phyloP scores from a whole-genome alignment of 495 filamentous ascomycete genomes.

The Hypomontagnella monticulosa region DNA sequence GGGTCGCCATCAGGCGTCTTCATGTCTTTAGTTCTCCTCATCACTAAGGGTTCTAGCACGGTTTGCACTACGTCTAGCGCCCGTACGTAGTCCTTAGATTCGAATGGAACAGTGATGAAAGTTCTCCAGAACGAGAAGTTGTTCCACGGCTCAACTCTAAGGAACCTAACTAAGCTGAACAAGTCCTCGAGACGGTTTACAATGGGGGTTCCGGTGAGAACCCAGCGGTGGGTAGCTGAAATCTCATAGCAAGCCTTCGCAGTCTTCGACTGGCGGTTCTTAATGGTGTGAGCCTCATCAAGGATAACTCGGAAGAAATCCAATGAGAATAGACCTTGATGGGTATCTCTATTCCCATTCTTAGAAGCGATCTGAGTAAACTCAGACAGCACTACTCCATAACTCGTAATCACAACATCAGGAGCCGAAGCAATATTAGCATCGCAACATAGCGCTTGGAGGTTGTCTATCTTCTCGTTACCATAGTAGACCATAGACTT shows the following conservation, averaged over 20 bases:
- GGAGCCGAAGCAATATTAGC: slow-evolving; percentile 79
- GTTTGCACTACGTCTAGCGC: slow-evolving; percentile 97
- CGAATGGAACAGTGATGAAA: slow-evolving; percentile 96
- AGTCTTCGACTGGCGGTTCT: slow-evolving; percentile 89
- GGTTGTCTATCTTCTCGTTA: slow-evolving; percentile 76
- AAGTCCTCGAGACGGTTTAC: slow-evolving; percentile 96
- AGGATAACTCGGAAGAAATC: slow-evolving; percentile 95
- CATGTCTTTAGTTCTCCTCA: slow-evolving; percentile 96
- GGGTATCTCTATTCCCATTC: slow-evolving; percentile 64
- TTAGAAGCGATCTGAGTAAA: slow-evolving; percentile 73
- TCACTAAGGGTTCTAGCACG: slow-evolving; percentile 93
- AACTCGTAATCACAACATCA: slow-evolving; percentile 94
- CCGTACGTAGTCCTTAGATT: slow-evolving; percentile 90
- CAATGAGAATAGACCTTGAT: slow-evolving; percentile 85
- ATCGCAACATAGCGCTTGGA: slow-evolving; percentile 79
- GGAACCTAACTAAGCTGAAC: slow-evolving; percentile 92
- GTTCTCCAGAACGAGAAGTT: slow-evolving; percentile 99
- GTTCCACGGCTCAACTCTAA: slow-evolving; percentile 94
- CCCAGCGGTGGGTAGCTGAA: slow-evolving; percentile 86
- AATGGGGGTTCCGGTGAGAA: slow-evolving; percentile 93
- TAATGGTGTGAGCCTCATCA: slow-evolving; percentile 94
- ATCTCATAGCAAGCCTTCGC: slow-evolving; percentile 93
- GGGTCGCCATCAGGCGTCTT: slow-evolving; percentile 90
- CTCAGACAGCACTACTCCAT: slow-evolving; percentile 90
- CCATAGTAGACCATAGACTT: slow-evolving; percentile 93